Conservation (phyloP, 306 rosid species). For the Quercus gilva region DNA sequence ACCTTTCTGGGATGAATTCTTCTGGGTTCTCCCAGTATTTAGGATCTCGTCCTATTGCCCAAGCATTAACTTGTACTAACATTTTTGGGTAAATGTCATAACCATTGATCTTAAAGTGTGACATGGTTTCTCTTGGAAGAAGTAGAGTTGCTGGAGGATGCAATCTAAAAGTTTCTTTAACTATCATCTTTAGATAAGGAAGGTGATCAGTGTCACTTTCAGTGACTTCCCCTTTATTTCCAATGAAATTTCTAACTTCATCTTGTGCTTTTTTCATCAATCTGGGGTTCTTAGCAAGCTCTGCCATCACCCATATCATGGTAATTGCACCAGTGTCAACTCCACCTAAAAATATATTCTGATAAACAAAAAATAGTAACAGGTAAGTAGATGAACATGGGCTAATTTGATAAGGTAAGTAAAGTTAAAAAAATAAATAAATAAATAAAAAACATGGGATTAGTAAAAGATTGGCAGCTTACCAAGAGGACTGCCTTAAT, state of each 20-base stretch:
- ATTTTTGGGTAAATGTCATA: conserved; percentile 29
- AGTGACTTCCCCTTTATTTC: conserved; percentile 12
- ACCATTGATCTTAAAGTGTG: conserved; percentile 17
- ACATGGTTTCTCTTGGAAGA: conserved; percentile 39
- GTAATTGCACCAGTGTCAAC: conserved; percentile 30
- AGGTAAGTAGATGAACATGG: neutral
- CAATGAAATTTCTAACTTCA: conserved; percentile 16
- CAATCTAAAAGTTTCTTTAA: conserved; percentile 44
- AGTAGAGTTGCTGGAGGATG: conserved; percentile 43
- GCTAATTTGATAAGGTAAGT: too few relatives aligned
- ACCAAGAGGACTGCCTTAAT: conserved; percentile 44
- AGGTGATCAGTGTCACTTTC: conserved; percentile 31
- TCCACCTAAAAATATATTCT: conserved; percentile 45
- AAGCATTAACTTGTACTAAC: conserved; percentile 22
- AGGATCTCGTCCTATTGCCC: conserved; percentile 44
- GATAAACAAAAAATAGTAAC: neutral
- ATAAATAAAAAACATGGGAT: neutral
- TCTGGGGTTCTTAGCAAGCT: conserved; percentile 30
- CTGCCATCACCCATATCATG: conserved; percentile 41
- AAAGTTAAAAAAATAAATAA: too few relatives aligned
- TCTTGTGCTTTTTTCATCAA: conserved; percentile 36
- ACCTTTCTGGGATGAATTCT: conserved; percentile 51
- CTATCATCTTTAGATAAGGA: conserved; percentile 29
- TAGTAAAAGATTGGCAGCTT: neutral
- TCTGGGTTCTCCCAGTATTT: conserved; percentile 35